Percentiles rank a stretch among this genome's conserved stretches.
phyloP scores from a whole-genome alignment of 495 filamentous ascomycete genomes.

The Staphylotrichum longicolle region DNA sequence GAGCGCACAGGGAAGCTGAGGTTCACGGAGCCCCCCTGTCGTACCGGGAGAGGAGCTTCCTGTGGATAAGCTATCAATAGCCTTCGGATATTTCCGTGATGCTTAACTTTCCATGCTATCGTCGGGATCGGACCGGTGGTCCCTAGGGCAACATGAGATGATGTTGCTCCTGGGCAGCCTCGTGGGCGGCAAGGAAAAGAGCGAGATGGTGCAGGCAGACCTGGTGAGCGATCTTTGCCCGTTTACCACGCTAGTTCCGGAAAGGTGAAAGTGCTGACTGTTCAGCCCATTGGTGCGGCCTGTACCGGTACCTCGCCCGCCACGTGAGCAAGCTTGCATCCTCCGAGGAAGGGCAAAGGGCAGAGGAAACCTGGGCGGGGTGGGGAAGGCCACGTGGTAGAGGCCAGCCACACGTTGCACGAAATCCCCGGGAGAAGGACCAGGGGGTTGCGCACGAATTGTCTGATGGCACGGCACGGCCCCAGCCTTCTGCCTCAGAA shows the following conservation, averaged over 20 bases:
- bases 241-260: not conserved
- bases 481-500: too few relatives aligned
- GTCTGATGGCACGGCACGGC: not conserved
- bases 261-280: slow-evolving; percentile 3
- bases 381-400: slow-evolving; percentile 20
- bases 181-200: not conserved
- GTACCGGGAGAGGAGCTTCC: too few relatives aligned
- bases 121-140: not conserved
- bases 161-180: not conserved
- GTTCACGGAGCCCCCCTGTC: too few relatives aligned
- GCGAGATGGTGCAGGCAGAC: slow-evolving; percentile 1
- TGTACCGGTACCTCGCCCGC: slow-evolving; percentile 16
- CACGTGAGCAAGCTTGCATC: slow-evolving; percentile 17
- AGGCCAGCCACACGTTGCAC: slow-evolving; percentile 15
- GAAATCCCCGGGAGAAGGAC: slow-evolving; percentile 1
- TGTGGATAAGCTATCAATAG: too few relatives aligned
- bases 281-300: not conserved
- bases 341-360: not conserved
- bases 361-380: not conserved
- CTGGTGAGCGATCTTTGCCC: not conserved
- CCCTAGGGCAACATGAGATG: not conserved
- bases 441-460: slow-evolving; percentile 14
- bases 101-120: too few relatives aligned
- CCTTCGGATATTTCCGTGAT: too few relatives aligned
- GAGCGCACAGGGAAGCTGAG: too few relatives aligned